A percentile compares a stretch with the other conserved stretches of the same genome.
Conservation (phyloP, 176 grass and related monocot species). For the Tillandsia leiboldiana region DNA sequence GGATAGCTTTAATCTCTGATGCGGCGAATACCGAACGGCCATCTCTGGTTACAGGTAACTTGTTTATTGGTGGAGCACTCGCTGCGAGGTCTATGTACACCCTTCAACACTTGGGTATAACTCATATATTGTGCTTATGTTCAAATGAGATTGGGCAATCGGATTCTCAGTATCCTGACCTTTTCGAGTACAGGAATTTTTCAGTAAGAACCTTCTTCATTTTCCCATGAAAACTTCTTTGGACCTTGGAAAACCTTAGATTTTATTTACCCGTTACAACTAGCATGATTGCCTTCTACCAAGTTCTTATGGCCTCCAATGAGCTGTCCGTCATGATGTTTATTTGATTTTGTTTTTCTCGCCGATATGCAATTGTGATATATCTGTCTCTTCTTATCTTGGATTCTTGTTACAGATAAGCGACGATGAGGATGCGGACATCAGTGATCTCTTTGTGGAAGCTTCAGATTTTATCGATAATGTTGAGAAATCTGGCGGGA, state of each 20-base stretch:
- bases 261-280: neutral
- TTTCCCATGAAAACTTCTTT: slow-evolving; percentile 16
- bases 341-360: too few species aligned
- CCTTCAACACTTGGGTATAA: slow-evolving; percentile 82
- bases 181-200: slow-evolving; percentile 96
- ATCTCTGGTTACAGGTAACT: slow-evolving; percentile 59
- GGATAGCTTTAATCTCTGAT: slow-evolving; percentile 78
- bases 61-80: slow-evolving; percentile 86
- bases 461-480: slow-evolving; percentile 58
- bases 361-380: too few species aligned
- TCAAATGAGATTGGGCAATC: slow-evolving; percentile 99
- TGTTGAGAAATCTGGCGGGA: slow-evolving; percentile 48
- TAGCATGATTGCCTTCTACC: too few species aligned
- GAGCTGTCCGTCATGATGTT: too few species aligned
- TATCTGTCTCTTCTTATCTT: too few species aligned
- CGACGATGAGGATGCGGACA: slow-evolving; percentile 85
- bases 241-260: neutral
- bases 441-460: slow-evolving; percentile 78
- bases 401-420: slow-evolving; percentile 45
- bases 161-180: slow-evolving; percentile 83
- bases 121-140: slow-evolving; percentile 93
- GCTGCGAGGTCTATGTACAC: slow-evolving; percentile 89
- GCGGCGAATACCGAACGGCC: slow-evolving; percentile 82
- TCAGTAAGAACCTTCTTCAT: slow-evolving; percentile 49
- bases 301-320: too few species aligned